These are phyloP conservation scores for Echinochloa phyllopogon DNA, from an alignment of 176 grass and related monocot species.

Conservation along the genomic window DNA sequence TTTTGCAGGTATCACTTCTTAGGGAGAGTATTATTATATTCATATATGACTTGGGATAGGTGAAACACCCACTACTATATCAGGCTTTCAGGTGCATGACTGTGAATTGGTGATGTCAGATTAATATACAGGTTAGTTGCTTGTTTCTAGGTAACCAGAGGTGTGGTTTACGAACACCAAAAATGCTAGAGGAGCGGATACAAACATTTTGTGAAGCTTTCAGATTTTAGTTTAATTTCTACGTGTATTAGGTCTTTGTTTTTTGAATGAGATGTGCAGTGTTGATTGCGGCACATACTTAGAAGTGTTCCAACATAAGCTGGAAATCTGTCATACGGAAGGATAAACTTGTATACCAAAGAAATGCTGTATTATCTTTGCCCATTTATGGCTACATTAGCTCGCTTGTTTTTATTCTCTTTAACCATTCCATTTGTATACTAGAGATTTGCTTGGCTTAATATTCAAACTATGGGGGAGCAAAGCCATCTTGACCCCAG, in stretches of 20 bases:
- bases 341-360: slow-evolving; percentile 65
- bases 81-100: slow-evolving; percentile 65
- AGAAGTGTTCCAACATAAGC: slow-evolving; percentile 76
- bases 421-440: slow-evolving; percentile 61
- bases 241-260: slow-evolving; percentile 64
- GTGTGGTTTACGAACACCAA: slow-evolving; percentile 67
- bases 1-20: slow-evolving; percentile 71
- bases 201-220: slow-evolving; percentile 75
- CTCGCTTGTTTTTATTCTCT: slow-evolving; percentile 43
- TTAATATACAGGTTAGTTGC: slow-evolving; percentile 76
- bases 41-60: slow-evolving; percentile 64
- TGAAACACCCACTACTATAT: slow-evolving; percentile 59
- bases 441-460: slow-evolving; percentile 53
- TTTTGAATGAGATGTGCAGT: slow-evolving; percentile 75
- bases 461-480: slow-evolving; percentile 45
- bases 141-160: slow-evolving; percentile 75
- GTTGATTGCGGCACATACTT: slow-evolving; percentile 67
- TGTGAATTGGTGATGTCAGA: slow-evolving; percentile 64
- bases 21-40: slow-evolving; percentile 63
- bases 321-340: slow-evolving; percentile 72
- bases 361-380: slow-evolving; percentile 72
- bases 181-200: slow-evolving; percentile 60
- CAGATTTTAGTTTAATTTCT: slow-evolving; percentile 79
- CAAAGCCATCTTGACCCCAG: slow-evolving; percentile 50
- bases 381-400: slow-evolving; percentile 69